phyloP scores from a whole-genome alignment of 495 filamentous ascomycete species.

The Gamarada debralockiae region DNA sequence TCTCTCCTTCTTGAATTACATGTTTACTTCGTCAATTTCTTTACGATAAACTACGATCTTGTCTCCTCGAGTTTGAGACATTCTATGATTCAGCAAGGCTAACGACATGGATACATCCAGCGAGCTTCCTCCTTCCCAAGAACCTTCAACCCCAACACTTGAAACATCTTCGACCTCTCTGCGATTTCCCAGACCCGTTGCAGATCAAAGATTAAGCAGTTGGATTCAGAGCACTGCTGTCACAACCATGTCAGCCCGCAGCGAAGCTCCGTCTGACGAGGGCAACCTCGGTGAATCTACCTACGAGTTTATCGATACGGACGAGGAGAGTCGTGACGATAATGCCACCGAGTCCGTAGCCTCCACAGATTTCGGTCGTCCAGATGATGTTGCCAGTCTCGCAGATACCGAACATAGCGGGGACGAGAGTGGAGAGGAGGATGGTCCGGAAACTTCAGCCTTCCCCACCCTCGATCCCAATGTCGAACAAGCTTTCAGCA shows the following conservation, averaged over 20 bases:
- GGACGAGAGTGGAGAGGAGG: constrained; percentile 37
- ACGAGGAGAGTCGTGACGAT: constrained; percentile 39
- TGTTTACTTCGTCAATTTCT: neutral
- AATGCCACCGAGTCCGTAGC: constrained; percentile 47
- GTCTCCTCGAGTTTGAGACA: too few relatives aligned
- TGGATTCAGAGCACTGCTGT: constrained; percentile 49
- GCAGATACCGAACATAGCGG: constrained; percentile 44
- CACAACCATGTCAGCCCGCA: constrained; percentile 41
- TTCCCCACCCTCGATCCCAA: constrained; percentile 24
- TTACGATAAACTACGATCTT: too few relatives aligned
- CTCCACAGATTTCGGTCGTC: constrained; percentile 41
- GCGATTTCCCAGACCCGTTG: constrained; percentile 45
- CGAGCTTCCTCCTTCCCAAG: constrained; percentile 1
- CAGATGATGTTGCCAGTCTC: constrained; percentile 48
- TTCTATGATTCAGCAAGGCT: constrained; percentile 22
- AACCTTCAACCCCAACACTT: constrained; percentile 5
- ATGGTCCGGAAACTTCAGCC: constrained; percentile 19
- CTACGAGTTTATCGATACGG: constrained; percentile 51
- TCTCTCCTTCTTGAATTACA: neutral
- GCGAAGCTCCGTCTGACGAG: constrained; percentile 34
- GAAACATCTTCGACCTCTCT: constrained; percentile 24
- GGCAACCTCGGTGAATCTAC: constrained; percentile 49
- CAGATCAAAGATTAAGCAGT: constrained; percentile 43
- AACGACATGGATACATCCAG: constrained; percentile 24
- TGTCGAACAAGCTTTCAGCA: constrained; percentile 25